Conservation (phyloP, 345 rosid genomes). For the rapeseed (Brassica napus) region DNA sequence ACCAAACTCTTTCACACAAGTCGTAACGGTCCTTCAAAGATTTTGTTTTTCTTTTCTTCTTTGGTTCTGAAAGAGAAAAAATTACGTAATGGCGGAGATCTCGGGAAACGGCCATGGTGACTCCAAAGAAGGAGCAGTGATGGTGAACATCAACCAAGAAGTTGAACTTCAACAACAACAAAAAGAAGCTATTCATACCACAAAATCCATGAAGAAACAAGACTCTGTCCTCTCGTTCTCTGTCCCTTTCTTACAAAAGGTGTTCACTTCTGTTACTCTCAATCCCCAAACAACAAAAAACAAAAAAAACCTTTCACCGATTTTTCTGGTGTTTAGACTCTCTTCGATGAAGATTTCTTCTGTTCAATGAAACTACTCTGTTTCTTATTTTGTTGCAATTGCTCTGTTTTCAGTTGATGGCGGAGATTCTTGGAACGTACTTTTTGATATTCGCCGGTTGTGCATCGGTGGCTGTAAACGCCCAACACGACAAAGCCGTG, state of each 20-base stretch:
- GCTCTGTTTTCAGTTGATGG: conserved; percentile 54
- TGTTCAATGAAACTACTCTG: no score
- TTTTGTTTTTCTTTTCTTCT: background rate
- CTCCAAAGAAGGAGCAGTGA: conserved; percentile 45
- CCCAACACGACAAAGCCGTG: conserved; percentile 60
- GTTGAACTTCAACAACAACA: conserved; percentile 31
- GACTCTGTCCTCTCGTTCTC: conserved; percentile 50
- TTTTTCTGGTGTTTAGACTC: no score
- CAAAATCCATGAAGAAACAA: conserved; percentile 38
- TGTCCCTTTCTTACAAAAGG: conserved; percentile 84
- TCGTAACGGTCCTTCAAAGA: conserved; percentile 20
- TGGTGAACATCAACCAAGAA: conserved; percentile 52
- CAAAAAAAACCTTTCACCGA: no score
- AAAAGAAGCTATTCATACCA: conserved; percentile 11
- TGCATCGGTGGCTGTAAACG: conserved; percentile 70
- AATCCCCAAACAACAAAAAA: background rate
- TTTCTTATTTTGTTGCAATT: no score
- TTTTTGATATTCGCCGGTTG: conserved; percentile 94
- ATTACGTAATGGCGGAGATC: conserved; percentile 53
- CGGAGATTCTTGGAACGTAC: conserved; percentile 79
- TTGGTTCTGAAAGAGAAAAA: background rate
- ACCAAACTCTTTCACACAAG: conserved; percentile 40
- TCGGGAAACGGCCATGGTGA: conserved; percentile 32
- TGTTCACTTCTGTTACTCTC: conserved; percentile 24
- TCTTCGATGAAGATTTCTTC: no score